These are phyloP conservation scores for Clitopilus passeckerianus DNA, from an alignment of 768 basidiomycete genomes.

Conservation along the genomic window DNA sequence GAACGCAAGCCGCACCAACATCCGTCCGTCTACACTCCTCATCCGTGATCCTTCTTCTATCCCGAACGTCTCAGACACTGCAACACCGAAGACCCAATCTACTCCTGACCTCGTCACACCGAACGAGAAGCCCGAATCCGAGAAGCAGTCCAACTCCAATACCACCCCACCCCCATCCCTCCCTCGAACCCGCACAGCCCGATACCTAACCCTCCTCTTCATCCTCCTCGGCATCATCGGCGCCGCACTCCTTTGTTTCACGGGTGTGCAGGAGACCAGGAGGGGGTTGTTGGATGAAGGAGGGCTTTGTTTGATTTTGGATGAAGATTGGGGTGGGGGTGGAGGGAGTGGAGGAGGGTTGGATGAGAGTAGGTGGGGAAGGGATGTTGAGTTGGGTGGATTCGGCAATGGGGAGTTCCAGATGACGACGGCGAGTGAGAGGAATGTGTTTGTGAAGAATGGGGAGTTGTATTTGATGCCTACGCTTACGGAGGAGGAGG, in stretches of 20 bases:
- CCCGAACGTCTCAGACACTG: no score
- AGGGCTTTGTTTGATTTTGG: conserved; percentile 56
- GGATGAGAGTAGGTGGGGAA: conserved; percentile 53
- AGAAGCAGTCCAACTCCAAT: conserved; percentile 13
- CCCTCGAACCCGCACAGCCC: conserved; percentile 25
- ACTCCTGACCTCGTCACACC: conserved; percentile 28
- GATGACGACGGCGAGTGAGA: conserved; percentile 59
- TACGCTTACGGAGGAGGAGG: conserved; percentile 65
- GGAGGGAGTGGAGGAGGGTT: conserved; percentile 20
- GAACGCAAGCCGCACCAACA: neutral
- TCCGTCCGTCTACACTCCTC: conserved; percentile 13
- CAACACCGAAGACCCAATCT: no score
- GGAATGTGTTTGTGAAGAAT: conserved; percentile 65
- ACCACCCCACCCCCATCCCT: conserved; percentile 16
- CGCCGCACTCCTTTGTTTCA: conserved; percentile 49
- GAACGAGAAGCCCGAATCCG: neutral
- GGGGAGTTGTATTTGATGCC: conserved; percentile 76
- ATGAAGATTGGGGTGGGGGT: conserved; percentile 57
- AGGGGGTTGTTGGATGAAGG: conserved; percentile 31
- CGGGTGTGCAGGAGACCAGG: conserved; percentile 39
- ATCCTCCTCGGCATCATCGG: conserved; percentile 50
- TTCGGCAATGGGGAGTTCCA: conserved; percentile 80
- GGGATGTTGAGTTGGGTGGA: conserved; percentile 69
- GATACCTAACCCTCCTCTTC: conserved; percentile 47
- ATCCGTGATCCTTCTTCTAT: conserved; percentile 30